Evolutionary conservation across 176 grass and related monocot species (phyloP), one percentile per base, ranked within the genome.

Genomic region (Metroxylon sagu): DNA sequence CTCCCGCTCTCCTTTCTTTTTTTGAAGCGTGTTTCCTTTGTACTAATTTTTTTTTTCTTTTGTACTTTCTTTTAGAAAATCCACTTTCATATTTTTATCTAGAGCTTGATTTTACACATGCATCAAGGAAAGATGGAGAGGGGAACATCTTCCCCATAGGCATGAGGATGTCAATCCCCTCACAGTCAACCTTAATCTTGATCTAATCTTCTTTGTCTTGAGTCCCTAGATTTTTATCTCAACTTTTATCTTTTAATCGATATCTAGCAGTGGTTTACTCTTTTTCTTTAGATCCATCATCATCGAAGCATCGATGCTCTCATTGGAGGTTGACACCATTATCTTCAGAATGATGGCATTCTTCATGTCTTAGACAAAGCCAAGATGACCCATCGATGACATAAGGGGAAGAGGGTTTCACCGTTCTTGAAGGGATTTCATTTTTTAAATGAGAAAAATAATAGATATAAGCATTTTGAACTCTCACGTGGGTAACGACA

Each of bases 71-170:
- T 23, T 1, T 81, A 88, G 81, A 98, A 88, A 67, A 81, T 88
- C 87, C 93, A 98, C 84, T 92, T 98, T 87, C 87, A 92, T 87
- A 92, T 98, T 84, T 92, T 98, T 73, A 92, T 65, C 58, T 84
- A 82, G 73, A 92, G 83, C 81, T 89, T 91, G 70, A 98, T 87
- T 51, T 85, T 66, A 71, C 93, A 98, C 53, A 29, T 66, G 21
- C 73, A 57, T 63, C 76, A 67, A 54, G 30, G 27, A 77, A 52
- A 0, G 71, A 51, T 3, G 67, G 25, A 1, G 5, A 56, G 0
- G 72, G 71, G 48, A 58, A 21, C 54, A 79, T 83, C 78, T 78
- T 85, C 6, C 83, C 83, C 64, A 79, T 96, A 61, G 64, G 12
- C 61, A 81, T 53, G 62, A 67, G 19, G 65, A 79, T 83, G 62